A percentile compares a stretch with the other conserved stretches of the same genome.
Conservation (phyloP, 148 eudicot species). For the Fagopyrum esculentum region DNA sequence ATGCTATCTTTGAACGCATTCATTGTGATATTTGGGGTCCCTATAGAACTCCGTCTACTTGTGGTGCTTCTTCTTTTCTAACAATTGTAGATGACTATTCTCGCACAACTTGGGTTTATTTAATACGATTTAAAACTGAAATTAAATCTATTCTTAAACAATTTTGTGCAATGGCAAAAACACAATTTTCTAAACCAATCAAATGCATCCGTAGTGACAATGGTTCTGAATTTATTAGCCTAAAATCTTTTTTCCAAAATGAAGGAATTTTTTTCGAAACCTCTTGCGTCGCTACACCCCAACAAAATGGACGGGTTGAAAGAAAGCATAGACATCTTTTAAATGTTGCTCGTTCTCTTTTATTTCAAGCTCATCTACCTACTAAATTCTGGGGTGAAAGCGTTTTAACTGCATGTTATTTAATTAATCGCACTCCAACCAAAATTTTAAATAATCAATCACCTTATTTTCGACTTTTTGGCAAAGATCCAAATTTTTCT, state of each 20-base stretch:
- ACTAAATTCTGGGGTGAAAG: not conserved
- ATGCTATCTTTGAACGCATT: not conserved
- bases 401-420: not conserved
- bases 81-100: conserved; percentile 16
- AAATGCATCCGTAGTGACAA: not conserved
- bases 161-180: not conserved
- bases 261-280: not conserved
- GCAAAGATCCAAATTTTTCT: no score
- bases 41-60: not conserved
- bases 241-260: not conserved
- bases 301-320: not conserved
- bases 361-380: not conserved
- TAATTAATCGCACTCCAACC: not conserved
- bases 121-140: not conserved
- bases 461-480: no score
- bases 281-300: not conserved
- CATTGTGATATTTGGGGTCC: conserved; percentile 12
- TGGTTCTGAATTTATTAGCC: not conserved
- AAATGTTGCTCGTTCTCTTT: not conserved
- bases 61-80: not conserved
- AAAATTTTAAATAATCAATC: no score
- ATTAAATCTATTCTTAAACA: not conserved
- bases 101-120: not conserved
- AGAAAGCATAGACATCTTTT: not conserved
- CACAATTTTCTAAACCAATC: not conserved